These are phyloP conservation scores for Aquanectria penicillioides DNA, from an alignment of 2,329 filamentous ascomycete genomes.

Conservation along the genomic window DNA sequence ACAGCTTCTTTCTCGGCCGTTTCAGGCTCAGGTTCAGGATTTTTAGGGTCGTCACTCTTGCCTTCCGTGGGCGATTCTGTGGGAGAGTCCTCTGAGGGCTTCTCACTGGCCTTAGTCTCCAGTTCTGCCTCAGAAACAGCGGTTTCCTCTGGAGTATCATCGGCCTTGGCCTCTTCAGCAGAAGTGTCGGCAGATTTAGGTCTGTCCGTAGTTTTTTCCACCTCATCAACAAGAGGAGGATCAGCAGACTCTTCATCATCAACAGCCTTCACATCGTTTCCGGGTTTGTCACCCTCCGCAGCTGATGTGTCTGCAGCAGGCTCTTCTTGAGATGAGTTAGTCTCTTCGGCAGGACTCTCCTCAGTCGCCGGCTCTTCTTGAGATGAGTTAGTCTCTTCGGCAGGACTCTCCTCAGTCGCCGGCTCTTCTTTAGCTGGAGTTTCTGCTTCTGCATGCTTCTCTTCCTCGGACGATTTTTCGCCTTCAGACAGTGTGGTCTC, in stretches of 20 bases:
- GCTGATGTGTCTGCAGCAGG: not conserved
- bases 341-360: not conserved
- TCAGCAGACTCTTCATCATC: slow-evolving; percentile 24
- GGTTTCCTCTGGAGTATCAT: not conserved
- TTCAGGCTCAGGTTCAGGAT: slow-evolving; percentile 6
- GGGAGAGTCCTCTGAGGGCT: not conserved
- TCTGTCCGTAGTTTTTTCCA: slow-evolving; percentile 16
- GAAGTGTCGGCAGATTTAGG: not conserved
- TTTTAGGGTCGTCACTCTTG: not conserved
- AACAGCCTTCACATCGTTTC: not conserved
- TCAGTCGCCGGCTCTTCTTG: no score
- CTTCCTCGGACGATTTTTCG: no score
- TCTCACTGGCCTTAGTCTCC: not conserved
- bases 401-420: no score
- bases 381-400: no score
- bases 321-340: no score
- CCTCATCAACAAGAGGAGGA: slow-evolving; percentile 8
- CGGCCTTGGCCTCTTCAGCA: not conserved
- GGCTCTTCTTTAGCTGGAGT: no score
- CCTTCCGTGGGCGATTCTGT: not conserved
- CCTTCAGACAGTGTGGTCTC: no score
- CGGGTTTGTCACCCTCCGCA: slow-evolving; percentile 12
- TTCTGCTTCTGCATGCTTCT: no score
- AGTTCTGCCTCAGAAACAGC: not conserved
- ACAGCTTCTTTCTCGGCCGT: not conserved